Conservation (phyloP, 345 rosid species). For the Angophora floribunda region DNA sequence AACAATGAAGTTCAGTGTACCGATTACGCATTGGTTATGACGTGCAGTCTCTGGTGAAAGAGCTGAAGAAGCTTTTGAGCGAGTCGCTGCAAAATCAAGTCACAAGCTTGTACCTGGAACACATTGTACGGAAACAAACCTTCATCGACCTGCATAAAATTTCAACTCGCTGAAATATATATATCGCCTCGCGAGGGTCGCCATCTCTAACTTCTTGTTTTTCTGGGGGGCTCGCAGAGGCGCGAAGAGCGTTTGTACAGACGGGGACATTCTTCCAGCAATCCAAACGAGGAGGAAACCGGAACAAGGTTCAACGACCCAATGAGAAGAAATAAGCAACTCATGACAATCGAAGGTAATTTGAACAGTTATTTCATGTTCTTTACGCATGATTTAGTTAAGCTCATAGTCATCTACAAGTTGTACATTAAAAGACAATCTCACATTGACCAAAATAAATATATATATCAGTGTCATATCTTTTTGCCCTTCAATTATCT, state of each 20-base stretch:
- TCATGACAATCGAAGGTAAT: slow-evolving; percentile 49
- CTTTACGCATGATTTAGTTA: neutral
- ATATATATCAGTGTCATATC: no score
- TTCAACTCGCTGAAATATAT: neutral
- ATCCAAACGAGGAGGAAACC: slow-evolving; percentile 14
- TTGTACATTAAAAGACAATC: neutral
- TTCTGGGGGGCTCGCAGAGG: slow-evolving; percentile 2
- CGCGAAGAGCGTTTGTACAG: slow-evolving; percentile 6
- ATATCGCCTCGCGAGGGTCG: neutral
- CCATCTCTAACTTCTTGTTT: neutral
- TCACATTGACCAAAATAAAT: neutral
- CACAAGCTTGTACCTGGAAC: slow-evolving; percentile 22
- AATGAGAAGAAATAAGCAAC: slow-evolving; percentile 10
- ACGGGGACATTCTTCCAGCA: neutral
- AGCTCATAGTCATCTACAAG: neutral
- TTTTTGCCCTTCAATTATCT: neutral
- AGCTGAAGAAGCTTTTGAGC: slow-evolving; percentile 32
- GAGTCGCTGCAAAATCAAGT: slow-evolving; percentile 18
- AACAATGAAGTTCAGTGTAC: neutral
- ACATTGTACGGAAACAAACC: slow-evolving; percentile 15
- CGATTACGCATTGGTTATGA: neutral
- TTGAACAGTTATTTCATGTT: neutral
- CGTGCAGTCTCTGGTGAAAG: slow-evolving; percentile 30
- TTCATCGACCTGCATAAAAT: neutral
- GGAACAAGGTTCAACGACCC: slow-evolving; percentile 4